Percentiles rank a stretch among this genome's conserved stretches.
phyloP scores from a whole-genome alignment of 345 rosid genomes.

The Salix caprea region DNA sequence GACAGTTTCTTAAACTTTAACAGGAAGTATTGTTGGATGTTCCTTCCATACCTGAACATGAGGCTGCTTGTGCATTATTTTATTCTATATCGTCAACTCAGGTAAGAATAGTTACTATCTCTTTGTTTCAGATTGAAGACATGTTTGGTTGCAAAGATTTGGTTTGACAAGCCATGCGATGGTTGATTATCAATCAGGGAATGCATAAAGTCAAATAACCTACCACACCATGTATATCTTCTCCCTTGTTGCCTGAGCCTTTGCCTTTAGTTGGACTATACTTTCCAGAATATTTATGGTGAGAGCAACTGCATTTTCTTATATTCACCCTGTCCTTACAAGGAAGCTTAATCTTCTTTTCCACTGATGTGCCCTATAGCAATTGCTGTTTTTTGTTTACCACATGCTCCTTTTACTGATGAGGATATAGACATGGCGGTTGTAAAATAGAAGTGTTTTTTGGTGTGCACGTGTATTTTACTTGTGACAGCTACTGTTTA shows the following conservation, averaged over 20 bases:
- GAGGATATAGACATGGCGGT: neutral
- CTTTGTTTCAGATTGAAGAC: neutral
- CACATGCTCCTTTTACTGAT: neutral
- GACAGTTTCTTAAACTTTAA: neutral
- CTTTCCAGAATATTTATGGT: neutral
- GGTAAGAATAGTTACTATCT: slow-evolving; percentile 29
- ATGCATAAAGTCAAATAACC: neutral
- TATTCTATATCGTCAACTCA: slow-evolving; percentile 97
- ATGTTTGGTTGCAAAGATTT: neutral
- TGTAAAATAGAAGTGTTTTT: neutral
- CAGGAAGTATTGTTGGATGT: slow-evolving; percentile 97
- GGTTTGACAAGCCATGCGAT: too few relatives aligned
- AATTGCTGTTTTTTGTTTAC: neutral
- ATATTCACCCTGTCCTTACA: neutral
- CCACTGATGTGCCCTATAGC: too few relatives aligned
- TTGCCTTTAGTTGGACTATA: neutral
- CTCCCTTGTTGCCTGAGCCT: neutral
- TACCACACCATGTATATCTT: neutral
- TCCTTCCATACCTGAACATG: slow-evolving; percentile 76
- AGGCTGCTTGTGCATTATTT: slow-evolving; percentile 81
- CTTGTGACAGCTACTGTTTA: neutral
- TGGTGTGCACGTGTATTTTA: neutral
- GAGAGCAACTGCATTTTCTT: neutral
- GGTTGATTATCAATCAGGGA: neutral
- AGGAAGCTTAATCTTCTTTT: neutral